Evolutionary conservation across 2,329 filamentous ascomycete genomes (phyloP), one percentile per base, ranked within the genome.

Genomic region (Colletotrichum theobromicola): DNA sequence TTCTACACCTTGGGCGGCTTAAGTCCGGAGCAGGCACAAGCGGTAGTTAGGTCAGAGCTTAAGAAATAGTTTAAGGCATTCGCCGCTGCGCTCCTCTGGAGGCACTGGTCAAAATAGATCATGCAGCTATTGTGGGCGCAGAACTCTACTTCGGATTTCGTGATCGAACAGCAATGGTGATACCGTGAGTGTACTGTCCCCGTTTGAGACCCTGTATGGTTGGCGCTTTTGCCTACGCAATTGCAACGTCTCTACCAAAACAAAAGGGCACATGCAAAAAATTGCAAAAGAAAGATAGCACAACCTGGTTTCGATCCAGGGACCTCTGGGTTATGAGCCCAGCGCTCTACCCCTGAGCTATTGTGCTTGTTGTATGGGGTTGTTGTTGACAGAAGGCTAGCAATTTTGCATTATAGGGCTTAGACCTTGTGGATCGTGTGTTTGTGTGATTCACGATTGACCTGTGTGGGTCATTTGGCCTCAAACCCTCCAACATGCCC

Each of bases 331-430:
- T 72, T 72, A 72, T 72, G 70, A 72, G 70, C 70, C 70, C 70
- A 72, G 70, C 70, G 70, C 70, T 72, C 70, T 72, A 69, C 70
- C 70, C 70, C 70, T 72, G 70, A 72, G 70, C 70, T 72, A 72
- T 69, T 69, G 70, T 72, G 70, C 70, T 72, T 72, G n/a, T 46
- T 50, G 42, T 21, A 21, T 21, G 10, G 5, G 10, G 10, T 21
- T 50, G 10, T 21, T 21, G 42, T 21, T 50, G 6, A 7, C 7
- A 1, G 12, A 1, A 2, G 0, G 0, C 4, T 4, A 7, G n/a
- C 10, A 21, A 50, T 21, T 50, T 50, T 50, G 42, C n/a, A 21
- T 2, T 2, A 50, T 50, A 50, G 42, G n/a, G 42, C 42, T 50
- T 50, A 50, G 42, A 50, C 42, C 42, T 50, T 50, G n/a, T 50